Percentiles rank a stretch among this genome's conserved stretches.
Conservation (phyloP, 2,329 filamentous ascomycete species). For the Calonectria fujianensis region DNA sequence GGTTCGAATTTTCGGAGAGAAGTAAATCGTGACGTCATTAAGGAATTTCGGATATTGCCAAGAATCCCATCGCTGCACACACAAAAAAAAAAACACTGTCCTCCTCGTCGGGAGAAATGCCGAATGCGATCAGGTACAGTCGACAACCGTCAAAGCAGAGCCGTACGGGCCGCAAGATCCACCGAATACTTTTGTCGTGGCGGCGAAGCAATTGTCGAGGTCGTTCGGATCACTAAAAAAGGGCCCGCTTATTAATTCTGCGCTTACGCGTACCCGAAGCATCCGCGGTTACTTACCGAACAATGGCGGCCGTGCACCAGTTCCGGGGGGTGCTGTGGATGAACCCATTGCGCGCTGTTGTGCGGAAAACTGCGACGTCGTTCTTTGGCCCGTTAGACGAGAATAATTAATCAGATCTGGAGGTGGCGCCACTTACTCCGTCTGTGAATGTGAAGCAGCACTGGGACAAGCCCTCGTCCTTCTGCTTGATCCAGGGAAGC, state of each 20-base stretch:
- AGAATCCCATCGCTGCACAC: not conserved
- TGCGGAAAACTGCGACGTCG: not conserved
- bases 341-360: not conserved
- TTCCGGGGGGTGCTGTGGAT: not conserved
- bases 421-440: not conserved
- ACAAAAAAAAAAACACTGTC: not conserved
- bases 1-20: not conserved
- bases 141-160: not conserved
- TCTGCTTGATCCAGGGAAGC: not conserved
- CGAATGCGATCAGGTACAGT: not conserved
- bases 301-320: conserved; percentile 1
- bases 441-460: not conserved
- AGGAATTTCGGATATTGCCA: not conserved
- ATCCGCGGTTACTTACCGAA: not conserved
- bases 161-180: not conserved
- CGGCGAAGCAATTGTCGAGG: not conserved
- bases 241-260: not conserved
- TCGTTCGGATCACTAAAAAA: not conserved
- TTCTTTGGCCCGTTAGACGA: not conserved
- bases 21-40: not conserved
- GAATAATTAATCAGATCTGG: not conserved
- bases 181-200: not conserved
- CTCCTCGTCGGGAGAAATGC: not conserved
- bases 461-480: not conserved
- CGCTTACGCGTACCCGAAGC: not conserved